Base-by-base conservation (phyloP, 2,329 filamentous ascomycete genomes). In the Nemania sp. region DNA sequence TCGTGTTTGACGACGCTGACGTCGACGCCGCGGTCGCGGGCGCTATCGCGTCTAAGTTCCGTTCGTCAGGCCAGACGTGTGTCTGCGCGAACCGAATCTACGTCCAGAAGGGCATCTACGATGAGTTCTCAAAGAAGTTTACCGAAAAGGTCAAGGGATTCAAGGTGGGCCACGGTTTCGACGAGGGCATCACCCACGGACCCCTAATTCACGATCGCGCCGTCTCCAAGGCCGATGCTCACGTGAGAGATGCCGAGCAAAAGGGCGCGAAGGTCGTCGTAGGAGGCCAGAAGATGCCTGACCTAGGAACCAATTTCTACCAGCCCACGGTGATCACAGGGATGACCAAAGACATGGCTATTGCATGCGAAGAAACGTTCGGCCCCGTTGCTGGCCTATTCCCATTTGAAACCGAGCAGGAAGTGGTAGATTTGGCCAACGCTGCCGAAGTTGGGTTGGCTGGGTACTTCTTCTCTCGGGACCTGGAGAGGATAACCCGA, bases 1-100 rank as follows among this genome's bases (percentile, higher is more conserved):
- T 97, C 62, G 91, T 97, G 28, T 97, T 97, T 68, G 91, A 97
- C 67, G 93, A 97, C 67, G 90, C 93, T 17, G 90, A 97, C 68
- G 75, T 97, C 17, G 92, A 97, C 54, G 76, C 78, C 4, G 94
- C 94, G 2, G 91, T 97, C 1, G 76, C 84, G 0, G 93, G 92
- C 22, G 91, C 91, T 42, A 82, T 97, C 49, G 77, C 86, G 20
- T 92, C 84, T 66, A 99, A 97, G 73, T 97, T 97, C 83, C 88
- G 94, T 49, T 91, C 88, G 31, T 95, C 90, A 0, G 94, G 94
- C 30, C 94, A 99, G 78, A 97, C 94, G 0, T 99, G 94, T 72
- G 92, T 97, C 19, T 92, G 89, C 66, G 89, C 89, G 22, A 95
- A 95, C 76, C 81, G 90, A 24, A 83, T 95, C 61, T 93, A 89